Conservation (phyloP, 345 rosid genomes). For the Pelargonium nanum region DNA sequence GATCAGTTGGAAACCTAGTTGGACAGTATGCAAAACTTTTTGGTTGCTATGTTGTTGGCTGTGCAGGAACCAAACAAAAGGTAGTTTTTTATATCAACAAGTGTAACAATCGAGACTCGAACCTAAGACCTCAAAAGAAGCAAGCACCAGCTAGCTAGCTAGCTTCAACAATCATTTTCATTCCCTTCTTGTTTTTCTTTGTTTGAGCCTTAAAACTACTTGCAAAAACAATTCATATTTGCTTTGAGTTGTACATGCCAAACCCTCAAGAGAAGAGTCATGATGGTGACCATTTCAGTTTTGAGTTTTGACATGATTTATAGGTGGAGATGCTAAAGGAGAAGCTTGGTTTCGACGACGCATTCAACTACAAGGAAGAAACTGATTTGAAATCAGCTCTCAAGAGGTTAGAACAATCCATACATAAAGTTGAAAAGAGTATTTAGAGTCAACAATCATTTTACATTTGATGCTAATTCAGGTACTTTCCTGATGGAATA, state of each 20-base stretch:
- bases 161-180: too few species aligned
- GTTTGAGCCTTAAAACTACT: too few species aligned
- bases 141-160: too few species aligned
- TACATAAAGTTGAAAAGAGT: too few species aligned
- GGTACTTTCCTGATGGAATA: constrained; percentile 48
- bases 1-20: constrained; percentile 41
- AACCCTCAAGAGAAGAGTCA: too few species aligned
- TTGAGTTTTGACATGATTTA: not conserved
- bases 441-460: too few species aligned
- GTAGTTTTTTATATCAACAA: constrained; percentile 9
- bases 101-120: too few species aligned
- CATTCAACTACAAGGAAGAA: constrained; percentile 45
- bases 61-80: constrained; percentile 33
- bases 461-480: too few species aligned
- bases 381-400: constrained; percentile 30
- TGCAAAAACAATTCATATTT: too few species aligned
- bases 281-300: too few species aligned
- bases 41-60: constrained; percentile 50
- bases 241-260: too few species aligned
- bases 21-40: constrained; percentile 40
- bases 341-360: constrained; percentile 45
- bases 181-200: too few species aligned
- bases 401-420: constrained; percentile 21
- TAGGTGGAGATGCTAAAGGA: constrained; percentile 41
- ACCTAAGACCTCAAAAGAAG: not conserved